These are phyloP conservation scores for Annulohypoxylon truncatum DNA, from an alignment of 2,329 filamentous ascomycete genomes.

Conservation along the genomic window DNA sequence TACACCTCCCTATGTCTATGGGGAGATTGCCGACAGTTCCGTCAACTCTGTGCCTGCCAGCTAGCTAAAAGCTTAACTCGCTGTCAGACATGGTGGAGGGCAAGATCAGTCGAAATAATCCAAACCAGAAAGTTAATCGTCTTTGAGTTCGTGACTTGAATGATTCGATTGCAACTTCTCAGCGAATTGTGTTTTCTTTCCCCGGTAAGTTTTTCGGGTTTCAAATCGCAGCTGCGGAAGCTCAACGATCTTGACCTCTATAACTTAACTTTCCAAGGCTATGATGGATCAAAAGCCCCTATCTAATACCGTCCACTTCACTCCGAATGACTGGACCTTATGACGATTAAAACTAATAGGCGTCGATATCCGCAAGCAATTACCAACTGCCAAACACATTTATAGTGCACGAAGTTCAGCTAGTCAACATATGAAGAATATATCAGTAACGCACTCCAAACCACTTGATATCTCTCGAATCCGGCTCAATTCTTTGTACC, in stretches of 20 bases:
- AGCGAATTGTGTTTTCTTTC: neutral
- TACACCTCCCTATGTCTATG: neutral
- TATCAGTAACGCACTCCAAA: neutral
- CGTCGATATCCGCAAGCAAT: neutral
- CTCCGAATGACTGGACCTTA: neutral
- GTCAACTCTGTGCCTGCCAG: neutral
- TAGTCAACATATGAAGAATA: neutral
- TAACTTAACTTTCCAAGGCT: neutral
- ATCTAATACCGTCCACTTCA: no score
- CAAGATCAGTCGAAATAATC: neutral
- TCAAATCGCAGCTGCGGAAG: neutral
- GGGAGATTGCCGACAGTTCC: neutral
- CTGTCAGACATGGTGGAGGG: constrained; percentile 15
- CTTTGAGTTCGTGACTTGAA: neutral
- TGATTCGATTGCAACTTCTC: neutral
- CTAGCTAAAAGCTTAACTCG: neutral
- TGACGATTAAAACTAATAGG: neutral
- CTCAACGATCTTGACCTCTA: neutral
- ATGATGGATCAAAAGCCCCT: no score
- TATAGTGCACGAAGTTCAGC: neutral
- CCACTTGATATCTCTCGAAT: neutral
- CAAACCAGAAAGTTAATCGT: neutral
- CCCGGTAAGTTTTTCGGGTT: neutral
- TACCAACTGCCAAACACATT: neutral
- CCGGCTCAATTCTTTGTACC: neutral